A percentile compares a stretch with the other conserved stretches of the same genome.
Evolutionary conservation across 768 basidiomycete genomes (phyloP).

Genomic region (Pleurotus ostreatus): DNA sequence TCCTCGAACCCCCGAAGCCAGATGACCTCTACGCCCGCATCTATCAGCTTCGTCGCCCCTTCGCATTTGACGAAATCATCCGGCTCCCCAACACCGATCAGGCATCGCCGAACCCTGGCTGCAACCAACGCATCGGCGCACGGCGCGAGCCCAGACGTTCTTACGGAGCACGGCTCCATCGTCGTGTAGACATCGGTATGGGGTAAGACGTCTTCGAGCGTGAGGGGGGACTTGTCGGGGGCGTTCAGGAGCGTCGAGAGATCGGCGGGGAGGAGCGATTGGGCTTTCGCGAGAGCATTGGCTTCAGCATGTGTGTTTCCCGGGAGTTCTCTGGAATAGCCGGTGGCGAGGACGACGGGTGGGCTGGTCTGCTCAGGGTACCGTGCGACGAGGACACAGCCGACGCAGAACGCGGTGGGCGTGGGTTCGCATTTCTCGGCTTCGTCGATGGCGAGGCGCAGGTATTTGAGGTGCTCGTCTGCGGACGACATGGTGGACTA

Average conservation of each 20-base stretch:
- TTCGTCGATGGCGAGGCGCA: conserved; percentile 65
- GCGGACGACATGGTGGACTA: background rate
- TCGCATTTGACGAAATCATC: conserved; percentile 93
- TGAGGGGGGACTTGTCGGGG: conserved; percentile 17
- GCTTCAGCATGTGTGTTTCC: conserved; percentile 99
- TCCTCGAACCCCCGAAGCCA: conserved; percentile 73
- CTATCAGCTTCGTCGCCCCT: conserved; percentile 68
- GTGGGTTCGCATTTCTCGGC: conserved; percentile 67
- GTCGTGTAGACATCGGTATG: conserved; percentile 87
- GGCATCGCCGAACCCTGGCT: conserved; percentile 68
- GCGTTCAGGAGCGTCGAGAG: conserved; percentile 38
- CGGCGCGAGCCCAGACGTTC: conserved; percentile 82
- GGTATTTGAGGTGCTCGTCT: conserved; percentile 32
- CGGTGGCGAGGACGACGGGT: conserved; percentile 64
- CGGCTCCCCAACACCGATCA: conserved; percentile 88
- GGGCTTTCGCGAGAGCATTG: conserved; percentile 79
- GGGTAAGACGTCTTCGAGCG: conserved; percentile 46
- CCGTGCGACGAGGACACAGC: conserved; percentile 65
- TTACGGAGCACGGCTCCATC: conserved; percentile 90
- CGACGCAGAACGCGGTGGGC: conserved; percentile 87
- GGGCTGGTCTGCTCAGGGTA: conserved; percentile 30
- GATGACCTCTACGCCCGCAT: conserved; percentile 71
- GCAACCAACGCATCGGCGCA: conserved; percentile 83
- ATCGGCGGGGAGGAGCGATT: conserved; percentile 35
- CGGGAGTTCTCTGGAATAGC: conserved; percentile 85